phyloP scores from a whole-genome alignment of 2,329 filamentous ascomycete genomes.

The Paecilomyces formosus region DNA sequence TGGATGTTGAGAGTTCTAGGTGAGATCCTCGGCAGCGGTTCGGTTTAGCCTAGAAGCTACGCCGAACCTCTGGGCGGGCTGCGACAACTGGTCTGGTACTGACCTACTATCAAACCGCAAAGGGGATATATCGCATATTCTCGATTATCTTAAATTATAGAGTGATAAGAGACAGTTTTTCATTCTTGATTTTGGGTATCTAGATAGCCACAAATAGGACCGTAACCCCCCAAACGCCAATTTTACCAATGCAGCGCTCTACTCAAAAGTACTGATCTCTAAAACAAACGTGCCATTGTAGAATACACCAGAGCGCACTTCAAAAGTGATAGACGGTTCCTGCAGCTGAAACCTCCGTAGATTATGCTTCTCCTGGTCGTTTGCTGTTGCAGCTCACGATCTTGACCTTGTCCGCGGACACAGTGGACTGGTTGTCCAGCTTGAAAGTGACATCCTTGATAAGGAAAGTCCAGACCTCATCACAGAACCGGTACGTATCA shows the following conservation, averaged over 20 bases:
- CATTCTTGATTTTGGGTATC: constrained; percentile 3
- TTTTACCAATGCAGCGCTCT: background rate
- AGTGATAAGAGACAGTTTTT: background rate
- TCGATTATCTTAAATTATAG: background rate
- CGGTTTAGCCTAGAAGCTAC: background rate
- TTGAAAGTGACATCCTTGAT: constrained; percentile 99
- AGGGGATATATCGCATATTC: background rate
- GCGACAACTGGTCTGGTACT: background rate
- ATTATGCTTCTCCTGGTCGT: constrained; percentile 52
- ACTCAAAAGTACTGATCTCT: background rate
- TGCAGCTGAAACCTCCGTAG: background rate
- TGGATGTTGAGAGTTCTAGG: background rate
- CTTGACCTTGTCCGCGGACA: constrained; percentile 88
- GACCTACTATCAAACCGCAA: background rate
- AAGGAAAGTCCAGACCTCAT: constrained; percentile 98
- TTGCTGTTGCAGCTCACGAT: constrained; percentile 98
- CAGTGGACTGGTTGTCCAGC: constrained; percentile 70
- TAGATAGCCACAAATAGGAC: background rate
- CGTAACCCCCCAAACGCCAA: constrained; percentile 1
- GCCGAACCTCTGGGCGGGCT: background rate
- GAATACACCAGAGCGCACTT: background rate
- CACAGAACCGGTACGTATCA: constrained; percentile 97
- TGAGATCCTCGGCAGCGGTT: background rate
- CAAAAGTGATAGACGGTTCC: background rate
- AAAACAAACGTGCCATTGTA: background rate